Conservation (phyloP, 176 grass and related monocot species). For the Rhynchospora breviuscula region DNA sequence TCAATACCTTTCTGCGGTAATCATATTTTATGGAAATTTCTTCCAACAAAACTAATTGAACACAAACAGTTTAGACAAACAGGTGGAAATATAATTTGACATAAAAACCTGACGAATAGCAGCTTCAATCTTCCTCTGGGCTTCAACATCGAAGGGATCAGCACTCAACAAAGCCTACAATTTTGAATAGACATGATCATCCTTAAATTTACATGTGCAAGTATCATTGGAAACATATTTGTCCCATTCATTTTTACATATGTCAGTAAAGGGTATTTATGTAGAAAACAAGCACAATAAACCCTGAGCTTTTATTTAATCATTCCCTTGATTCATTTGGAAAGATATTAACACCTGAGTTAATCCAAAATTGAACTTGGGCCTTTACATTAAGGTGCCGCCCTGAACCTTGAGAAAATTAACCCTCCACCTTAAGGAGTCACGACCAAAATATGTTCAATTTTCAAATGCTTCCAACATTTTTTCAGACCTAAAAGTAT, state of each 20-base stretch:
- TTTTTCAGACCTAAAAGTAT: background rate
- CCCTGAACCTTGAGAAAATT: background rate
- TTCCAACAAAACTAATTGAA: conserved; percentile 14
- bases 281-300: background rate
- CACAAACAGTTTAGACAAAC: background rate
- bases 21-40: conserved; percentile 13
- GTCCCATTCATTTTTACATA: background rate
- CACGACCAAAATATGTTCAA: background rate
- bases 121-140: conserved; percentile 98
- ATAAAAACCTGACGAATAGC: conserved; percentile 76
- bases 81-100: conserved; percentile 4
- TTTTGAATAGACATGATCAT: conserved; percentile 8
- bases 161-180: conserved; percentile 72
- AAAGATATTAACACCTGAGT: background rate
- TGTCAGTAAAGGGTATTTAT: background rate
- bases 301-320: background rate
- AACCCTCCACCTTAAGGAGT: too few relatives aligned
- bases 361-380: background rate
- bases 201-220: background rate
- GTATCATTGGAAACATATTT: background rate
- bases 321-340: background rate
- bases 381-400: background rate
- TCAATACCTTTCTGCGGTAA: conserved; percentile 90
- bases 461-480: background rate
- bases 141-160: conserved; percentile 97